Base-by-base conservation (phyloP, 2,329 filamentous ascomycete species). In the Lachnellula hyalina region DNA sequence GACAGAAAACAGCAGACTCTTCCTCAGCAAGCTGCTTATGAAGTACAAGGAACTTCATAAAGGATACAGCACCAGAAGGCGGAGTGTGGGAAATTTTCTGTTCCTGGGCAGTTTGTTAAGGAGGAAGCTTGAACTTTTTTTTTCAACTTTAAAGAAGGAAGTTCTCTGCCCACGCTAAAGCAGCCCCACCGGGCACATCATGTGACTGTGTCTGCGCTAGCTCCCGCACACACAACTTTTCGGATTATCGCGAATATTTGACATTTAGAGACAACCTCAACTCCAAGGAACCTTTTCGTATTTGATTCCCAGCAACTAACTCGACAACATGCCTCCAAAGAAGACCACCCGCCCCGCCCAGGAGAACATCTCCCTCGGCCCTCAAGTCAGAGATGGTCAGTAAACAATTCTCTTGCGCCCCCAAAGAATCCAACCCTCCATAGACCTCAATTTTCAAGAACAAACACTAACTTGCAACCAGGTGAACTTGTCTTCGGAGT, bases 351-450 rank as follows among this genome's bases (percentile, higher is more conserved):
- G 87, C 75, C 85, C 89, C 72, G 83, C 84, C 71, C 86, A 93
- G 82, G 94, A 97, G 87, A 99, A 99, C 82, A 94, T 99, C 83
- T 92, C 89, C 78, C 86, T 97, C 72, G 94, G 94, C 72, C 94
- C 94, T 75, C 90, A 96, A 78, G 89, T 92, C 81, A 88, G 92
- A 75, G 93, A 96, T 84, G 92, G 90, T 93, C 76, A 73, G 84
- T 49, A 36, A 17, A 9, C 21, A 32, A 32, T 15, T 14, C 17
- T 34, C 38, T 19, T 17, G n/a, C 21, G 38, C 51, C 49, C 49
- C 23, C 42, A 7, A 21, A 17, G 14, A 35, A 41, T 15, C 32
- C 38, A 28, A n/a, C 42, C 32, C 25, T 40, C 23, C 36, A 34
- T 32, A 44, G n/a, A 14, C 28, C 23, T 44, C n/a, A 28, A 9